Base-by-base conservation (phyloP, 129 eudicot species). In the Erigeron canadensis region DNA sequence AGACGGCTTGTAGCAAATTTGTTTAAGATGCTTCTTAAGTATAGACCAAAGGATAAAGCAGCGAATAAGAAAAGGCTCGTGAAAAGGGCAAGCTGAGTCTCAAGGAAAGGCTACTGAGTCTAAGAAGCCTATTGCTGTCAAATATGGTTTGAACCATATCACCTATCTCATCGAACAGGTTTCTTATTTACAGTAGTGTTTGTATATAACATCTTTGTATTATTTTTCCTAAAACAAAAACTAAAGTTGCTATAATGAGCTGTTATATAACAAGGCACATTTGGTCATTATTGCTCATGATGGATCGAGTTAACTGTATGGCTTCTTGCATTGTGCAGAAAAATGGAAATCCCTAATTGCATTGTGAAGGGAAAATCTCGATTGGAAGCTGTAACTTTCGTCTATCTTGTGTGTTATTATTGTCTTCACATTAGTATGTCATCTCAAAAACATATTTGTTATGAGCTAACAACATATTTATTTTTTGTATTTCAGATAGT, bases 131-230 rank as follows among this genome's bases (percentile, higher is more conserved):
- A 88, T 91, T 66, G 91, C 87, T 16, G 95, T 91, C 60, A 91
- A 87, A 55, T 91, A 86, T 43, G 95, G 95, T 61, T 80, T 91
- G 16, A 91, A 91, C 81, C 95, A 91, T 51, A 77, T 87, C 54
- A 91, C 97, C 16, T 86, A 88, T 69, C 95, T 86, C 13, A 86
- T 90, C 51, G 97, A 90, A 75, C 97, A 90, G 97, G 97, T 90
- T 55, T 51, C 41, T 11, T 8, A 8, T 22, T 23, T 15, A 9
- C 4, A 3, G 4, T 13, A 3, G 4, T 13, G 61, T 10, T 8
- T 44, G 38, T 19, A 63, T 8, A 23, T 44, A 17, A 43, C 5
- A 22, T 28, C 40, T 5, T 6, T 8, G 1, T 22, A 2, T 61
- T 38, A 0, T 15, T 6, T 42, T 28, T 21, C 1, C 1, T 13